phyloP scores from a whole-genome alignment of 2,329 filamentous ascomycete genomes.

The Fusarium sp. region DNA sequence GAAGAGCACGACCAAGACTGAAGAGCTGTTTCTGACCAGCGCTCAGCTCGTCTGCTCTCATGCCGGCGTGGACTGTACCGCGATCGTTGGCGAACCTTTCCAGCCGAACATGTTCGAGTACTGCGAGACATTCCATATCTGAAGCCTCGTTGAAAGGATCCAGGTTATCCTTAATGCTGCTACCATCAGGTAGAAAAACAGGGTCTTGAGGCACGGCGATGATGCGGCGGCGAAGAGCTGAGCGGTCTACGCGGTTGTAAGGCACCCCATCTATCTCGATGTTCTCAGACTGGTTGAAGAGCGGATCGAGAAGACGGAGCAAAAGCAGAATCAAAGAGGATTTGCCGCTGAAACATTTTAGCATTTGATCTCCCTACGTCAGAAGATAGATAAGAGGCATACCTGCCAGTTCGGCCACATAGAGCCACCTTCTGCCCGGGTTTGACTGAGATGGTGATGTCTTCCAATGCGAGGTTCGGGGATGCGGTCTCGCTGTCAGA shows the following conservation, averaged over 20 bases:
- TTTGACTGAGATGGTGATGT: neutral
- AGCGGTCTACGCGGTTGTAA: constrained; percentile 52
- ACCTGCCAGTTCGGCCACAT: constrained; percentile 20
- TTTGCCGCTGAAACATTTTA: constrained; percentile 51
- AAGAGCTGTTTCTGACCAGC: constrained; percentile 72
- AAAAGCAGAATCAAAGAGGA: constrained; percentile 54
- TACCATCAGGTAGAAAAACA: constrained; percentile 57
- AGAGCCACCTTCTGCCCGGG: too few relatives aligned
- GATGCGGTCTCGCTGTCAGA: neutral
- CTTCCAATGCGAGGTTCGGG: neutral
- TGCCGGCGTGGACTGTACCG: too few relatives aligned
- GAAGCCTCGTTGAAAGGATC: constrained; percentile 51
- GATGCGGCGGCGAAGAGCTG: constrained; percentile 56
- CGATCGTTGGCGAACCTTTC: constrained; percentile 15
- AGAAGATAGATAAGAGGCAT: too few relatives aligned
- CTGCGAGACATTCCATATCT: constrained; percentile 43
- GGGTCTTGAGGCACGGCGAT: constrained; percentile 64
- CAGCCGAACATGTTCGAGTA: constrained; percentile 44
- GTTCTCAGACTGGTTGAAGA: constrained; percentile 3
- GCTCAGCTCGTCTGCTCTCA: constrained; percentile 49
- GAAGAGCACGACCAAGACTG: constrained; percentile 67
- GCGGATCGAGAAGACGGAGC: constrained; percentile 54
- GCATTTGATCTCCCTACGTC: too few relatives aligned
- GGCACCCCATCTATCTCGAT: constrained; percentile 57
- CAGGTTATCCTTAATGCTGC: constrained; percentile 48